Base-by-base conservation (phyloP, 2,329 filamentous ascomycete species). In the Leptographium lundbergii region DNA sequence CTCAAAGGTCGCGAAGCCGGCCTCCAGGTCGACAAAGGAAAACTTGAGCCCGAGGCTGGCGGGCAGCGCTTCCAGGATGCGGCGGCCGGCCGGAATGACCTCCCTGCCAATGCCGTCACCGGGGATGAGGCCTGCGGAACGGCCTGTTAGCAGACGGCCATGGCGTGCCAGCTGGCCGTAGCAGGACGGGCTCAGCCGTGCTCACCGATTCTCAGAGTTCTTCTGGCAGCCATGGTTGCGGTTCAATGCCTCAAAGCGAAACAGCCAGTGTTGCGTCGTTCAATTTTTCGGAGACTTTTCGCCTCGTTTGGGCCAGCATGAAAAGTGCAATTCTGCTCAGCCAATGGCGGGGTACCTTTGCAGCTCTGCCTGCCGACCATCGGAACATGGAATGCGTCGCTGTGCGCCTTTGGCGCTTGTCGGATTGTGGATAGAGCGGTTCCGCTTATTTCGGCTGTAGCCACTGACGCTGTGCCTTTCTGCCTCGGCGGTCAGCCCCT, bases 51-150 rank as follows among this genome's bases (percentile, higher is more conserved):
- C 87, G 54, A 96, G 78, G n/a, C 89, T 94, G n/a, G 86, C 74
- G 39, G 92, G 91, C 2, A 99, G 86, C 56, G 94, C 88, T 78
- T 99, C 92, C 69, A 99, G 88, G 66, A 97, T 79, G 64, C 88
- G 87, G 68, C 90, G 89, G 57, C 92, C 94, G 58, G 94, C 88
- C 65, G 94, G 94, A 74, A 99, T 97, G 72, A 99, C 94, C 77
- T 99, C 94, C 71, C 89, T 89, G 75, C 94, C 94, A 75, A 99
- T 99, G 74, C 94, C 94, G 76, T 99, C 94, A 70, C 94, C 94
- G 68, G 94, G 89, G 71, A 99, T 97, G 68, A 97, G 88, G 72
- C 91, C 91, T 95, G 65, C 5, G 6, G 4, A 9, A 10, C 5
- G 48, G 6, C 14, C 29, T 25, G 25, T 27, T 10, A 27, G 25